Percentiles rank a stretch among this genome's conserved stretches.
phyloP scores from a whole-genome alignment of 805 yeast species.

The Brettanomyces custersianus region DNA sequence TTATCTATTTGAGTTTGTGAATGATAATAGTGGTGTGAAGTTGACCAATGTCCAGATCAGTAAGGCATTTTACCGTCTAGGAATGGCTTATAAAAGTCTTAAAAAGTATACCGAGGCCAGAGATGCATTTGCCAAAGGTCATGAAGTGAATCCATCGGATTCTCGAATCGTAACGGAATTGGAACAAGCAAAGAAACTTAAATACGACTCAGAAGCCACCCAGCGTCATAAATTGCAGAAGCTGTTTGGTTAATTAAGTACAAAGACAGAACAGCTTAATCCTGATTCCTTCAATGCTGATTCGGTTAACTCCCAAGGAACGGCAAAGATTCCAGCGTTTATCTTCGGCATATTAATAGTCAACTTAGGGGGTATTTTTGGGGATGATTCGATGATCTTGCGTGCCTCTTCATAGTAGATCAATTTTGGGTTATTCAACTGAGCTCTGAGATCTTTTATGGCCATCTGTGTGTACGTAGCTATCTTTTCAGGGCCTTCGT shows the following conservation, averaged over 20 bases:
- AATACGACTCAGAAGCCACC: conserved; percentile 35
- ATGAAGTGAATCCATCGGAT: conserved; percentile 37
- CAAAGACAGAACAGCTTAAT: conserved; percentile 38
- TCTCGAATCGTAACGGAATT: conserved; percentile 37
- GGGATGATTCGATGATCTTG: neutral
- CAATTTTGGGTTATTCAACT: conserved; percentile 20
- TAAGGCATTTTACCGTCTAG: conserved; percentile 21
- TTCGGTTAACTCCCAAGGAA: conserved; percentile 72
- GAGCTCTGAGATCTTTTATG: conserved; percentile 34
- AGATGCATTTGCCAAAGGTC: conserved; percentile 36
- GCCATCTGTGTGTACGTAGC: conserved; percentile 42
- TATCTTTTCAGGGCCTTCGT: conserved; percentile 38
- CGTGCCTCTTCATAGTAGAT: neutral
- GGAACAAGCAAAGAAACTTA: conserved; percentile 28
- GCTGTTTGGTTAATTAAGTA: conserved; percentile 19
- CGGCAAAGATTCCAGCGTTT: conserved; percentile 71
- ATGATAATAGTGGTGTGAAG: conserved; percentile 13
- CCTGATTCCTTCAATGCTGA: conserved; percentile 29
- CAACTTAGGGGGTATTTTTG: neutral
- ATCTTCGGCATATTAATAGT: conserved; percentile 61
- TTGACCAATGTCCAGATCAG: conserved; percentile 17
- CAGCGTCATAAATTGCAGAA: conserved; percentile 36
- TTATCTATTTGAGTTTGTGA: conserved; percentile 41
- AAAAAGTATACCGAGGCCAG: conserved; percentile 44
- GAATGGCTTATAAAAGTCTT: conserved; percentile 26